Evolutionary conservation across 2,329 filamentous ascomycete species (phyloP), one percentile per base, ranked within the genome.

Genomic region (Fusarium oligoseptatum): DNA sequence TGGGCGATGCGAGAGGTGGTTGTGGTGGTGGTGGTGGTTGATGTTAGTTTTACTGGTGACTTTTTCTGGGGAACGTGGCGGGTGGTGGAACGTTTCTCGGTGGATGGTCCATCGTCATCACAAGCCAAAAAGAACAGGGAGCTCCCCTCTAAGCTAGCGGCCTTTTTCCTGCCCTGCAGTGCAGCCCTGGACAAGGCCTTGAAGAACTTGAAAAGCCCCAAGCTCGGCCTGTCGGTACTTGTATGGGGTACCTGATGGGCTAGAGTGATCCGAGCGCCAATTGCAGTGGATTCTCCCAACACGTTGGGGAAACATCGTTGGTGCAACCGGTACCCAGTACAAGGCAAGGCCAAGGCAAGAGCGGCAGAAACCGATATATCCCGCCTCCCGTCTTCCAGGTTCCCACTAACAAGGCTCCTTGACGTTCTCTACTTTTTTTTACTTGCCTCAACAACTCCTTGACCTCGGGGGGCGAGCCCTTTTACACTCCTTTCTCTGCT

Each of bases 301-400:
- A 79, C 76, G 76, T 78, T 79, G 75, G 73, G 76, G 73, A 75
- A 67, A 27, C 14, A 55, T 48, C 45, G 66, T 72, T 73, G 65
- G 66, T 36, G 58, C 57, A 64, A 56, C 41, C 39, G 57, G 61
- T 67, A 71, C 41, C 57, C n/a, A 62, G 64, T 69, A 70, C 75
- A 52, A 52, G 48, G 24, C 48, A 52, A 52, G 24, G 48, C 22
- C 75, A 52, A 32, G 48, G 24, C 24, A 52, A 52, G 57, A 56
- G 32, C 63, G 32, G 60, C 50, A 68, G 48, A 68, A 73, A 76
- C 77, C 77, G 77, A 79, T 63, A 75, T 78, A 78, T 79, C 71
- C 76, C 77, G 77, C 71, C 60, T 45, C 11, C 48, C 56, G 60
- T 62, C 67, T 48, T 64, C 29, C 45, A 48, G n/a, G 36, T 67